Conservation (phyloP, 306 rosid genomes). For the Mucuna pruriens region DNA sequence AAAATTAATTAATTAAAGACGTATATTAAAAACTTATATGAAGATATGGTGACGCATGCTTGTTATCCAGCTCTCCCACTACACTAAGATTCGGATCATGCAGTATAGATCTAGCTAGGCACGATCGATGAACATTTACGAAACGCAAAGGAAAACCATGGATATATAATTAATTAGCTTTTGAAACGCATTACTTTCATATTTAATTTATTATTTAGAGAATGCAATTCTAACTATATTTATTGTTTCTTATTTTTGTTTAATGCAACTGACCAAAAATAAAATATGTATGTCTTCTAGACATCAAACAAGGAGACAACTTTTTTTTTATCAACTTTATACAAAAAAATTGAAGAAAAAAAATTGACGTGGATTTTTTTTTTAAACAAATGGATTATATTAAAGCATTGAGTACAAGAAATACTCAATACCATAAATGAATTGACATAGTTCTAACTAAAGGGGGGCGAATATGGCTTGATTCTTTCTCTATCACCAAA, state of each 20-base stretch:
- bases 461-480: neutral
- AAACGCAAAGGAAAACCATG: constrained; percentile 36
- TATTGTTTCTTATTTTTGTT: neutral
- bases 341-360: neutral
- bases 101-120: neutral
- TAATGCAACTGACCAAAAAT: neutral
- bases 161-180: neutral
- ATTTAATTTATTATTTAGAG: neutral
- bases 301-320: constrained; percentile 25
- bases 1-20: neutral
- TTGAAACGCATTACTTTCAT: neutral
- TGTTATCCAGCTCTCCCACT: constrained; percentile 28
- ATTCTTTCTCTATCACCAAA: neutral
- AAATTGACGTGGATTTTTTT: neutral
- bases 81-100: constrained; percentile 28
- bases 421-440: too few species aligned
- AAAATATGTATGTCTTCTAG: neutral
- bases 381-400: neutral
- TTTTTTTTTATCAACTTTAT: neutral
- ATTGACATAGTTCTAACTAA: neutral
- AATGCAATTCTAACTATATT: neutral
- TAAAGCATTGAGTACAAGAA: too few species aligned
- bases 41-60: constrained; percentile 41
- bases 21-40: neutral
- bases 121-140: constrained; percentile 22